Evolutionary conservation across 148 eudicot species (phyloP).

Genomic region (Cornus kousa): DNA sequence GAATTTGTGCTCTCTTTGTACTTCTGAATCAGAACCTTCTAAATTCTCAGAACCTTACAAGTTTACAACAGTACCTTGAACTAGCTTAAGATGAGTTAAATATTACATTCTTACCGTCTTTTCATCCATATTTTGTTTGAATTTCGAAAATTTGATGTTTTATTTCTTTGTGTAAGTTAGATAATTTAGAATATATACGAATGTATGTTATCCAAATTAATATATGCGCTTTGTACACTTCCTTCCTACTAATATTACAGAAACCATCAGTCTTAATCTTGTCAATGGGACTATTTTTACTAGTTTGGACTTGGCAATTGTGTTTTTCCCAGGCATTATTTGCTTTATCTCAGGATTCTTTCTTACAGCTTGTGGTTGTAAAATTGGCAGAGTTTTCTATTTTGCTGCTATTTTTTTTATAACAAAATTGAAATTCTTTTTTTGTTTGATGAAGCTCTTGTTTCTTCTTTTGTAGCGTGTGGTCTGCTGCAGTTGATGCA

Average conservation of each 20-base stretch:
- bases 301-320: not conserved
- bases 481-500: constrained; percentile 91
- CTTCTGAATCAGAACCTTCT: not conserved
- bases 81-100: not conserved
- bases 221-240: not conserved
- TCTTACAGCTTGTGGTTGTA: not conserved
- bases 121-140: not conserved
- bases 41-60: too few species aligned
- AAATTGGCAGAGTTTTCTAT: not conserved
- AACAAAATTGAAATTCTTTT: not conserved
- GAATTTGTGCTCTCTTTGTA: not conserved
- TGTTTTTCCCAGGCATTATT: constrained; percentile 2
- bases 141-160: not conserved
- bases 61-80: too few species aligned
- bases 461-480: constrained; percentile 51
- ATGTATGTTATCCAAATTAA: not conserved
- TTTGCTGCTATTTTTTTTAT: not conserved
- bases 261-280: not conserved
- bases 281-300: not conserved
- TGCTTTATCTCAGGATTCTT: constrained; percentile 9
- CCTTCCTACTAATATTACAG: not conserved
- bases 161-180: not conserved
- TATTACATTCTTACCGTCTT: not conserved
- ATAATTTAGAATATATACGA: not conserved
- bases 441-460: not conserved